A percentile compares a stretch with the other conserved stretches of the same genome.
Conservation (phyloP, 2,329 filamentous ascomycete species). For the Fusarium lateritium region DNA sequence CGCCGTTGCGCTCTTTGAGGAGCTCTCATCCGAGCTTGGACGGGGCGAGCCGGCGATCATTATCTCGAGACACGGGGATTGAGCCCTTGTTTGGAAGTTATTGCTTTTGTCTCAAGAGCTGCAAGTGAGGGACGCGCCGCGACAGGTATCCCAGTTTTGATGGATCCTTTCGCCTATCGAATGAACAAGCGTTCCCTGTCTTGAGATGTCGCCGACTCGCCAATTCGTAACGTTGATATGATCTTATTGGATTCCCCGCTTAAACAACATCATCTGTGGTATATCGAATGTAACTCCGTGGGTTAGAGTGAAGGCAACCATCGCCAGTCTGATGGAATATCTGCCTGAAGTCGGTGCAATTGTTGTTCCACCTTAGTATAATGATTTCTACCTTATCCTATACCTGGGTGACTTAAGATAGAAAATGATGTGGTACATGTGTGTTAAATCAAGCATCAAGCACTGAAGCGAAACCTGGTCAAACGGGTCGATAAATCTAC, state of each 20-base stretch:
- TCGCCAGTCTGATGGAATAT: neutral
- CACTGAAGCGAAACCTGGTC: too few species aligned
- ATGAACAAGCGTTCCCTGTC: conserved; percentile 16
- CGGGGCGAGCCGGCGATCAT: conserved; percentile 37
- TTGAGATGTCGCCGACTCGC: neutral
- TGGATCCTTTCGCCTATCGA: conserved; percentile 25
- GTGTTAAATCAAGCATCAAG: neutral
- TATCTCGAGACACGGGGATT: conserved; percentile 34
- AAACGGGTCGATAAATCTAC: neutral
- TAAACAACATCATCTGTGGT: neutral
- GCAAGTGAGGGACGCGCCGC: conserved; percentile 2
- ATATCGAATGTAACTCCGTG: neutral
- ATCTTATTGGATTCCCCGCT: neutral
- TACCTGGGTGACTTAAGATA: too few species aligned
- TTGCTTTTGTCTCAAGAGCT: conserved; percentile 17
- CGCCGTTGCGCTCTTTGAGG: conserved; percentile 13
- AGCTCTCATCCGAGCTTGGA: conserved; percentile 22
- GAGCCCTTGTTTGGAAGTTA: conserved; percentile 14
- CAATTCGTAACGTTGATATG: conserved; percentile 1
- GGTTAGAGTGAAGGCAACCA: too few species aligned
- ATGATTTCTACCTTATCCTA: too few species aligned
- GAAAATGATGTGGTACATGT: too few species aligned
- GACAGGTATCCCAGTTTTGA: conserved; percentile 13
- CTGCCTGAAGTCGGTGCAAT: too few species aligned
- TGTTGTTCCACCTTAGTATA: too few species aligned